Conservation (phyloP, 2,329 filamentous ascomycete genomes). For the Volutella citrinella region DNA sequence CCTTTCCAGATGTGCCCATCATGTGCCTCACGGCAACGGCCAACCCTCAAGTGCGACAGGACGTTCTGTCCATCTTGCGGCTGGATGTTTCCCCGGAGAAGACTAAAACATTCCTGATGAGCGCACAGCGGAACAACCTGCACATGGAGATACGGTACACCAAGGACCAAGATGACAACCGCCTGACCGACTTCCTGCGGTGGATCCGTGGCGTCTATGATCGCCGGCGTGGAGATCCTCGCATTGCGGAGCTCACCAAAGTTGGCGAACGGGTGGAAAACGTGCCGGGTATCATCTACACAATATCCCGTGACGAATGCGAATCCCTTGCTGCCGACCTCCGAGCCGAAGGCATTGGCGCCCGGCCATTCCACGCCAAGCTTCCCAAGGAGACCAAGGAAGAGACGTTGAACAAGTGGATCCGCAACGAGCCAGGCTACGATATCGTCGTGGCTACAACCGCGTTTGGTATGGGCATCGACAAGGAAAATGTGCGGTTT, state of each 20-base stretch:
- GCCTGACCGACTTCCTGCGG: slow-evolving; percentile 68
- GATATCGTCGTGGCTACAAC: slow-evolving; percentile 94
- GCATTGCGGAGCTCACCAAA: slow-evolving; percentile 56
- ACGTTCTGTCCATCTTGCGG: slow-evolving; percentile 74
- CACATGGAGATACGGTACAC: slow-evolving; percentile 90
- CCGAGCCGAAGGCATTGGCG: slow-evolving; percentile 66
- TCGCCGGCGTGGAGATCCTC: slow-evolving; percentile 59
- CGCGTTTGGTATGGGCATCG: slow-evolving; percentile 96
- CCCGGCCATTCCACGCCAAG: slow-evolving; percentile 70
- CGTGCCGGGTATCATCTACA: slow-evolving; percentile 78
- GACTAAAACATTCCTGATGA: slow-evolving; percentile 78
- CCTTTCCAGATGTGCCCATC: slow-evolving; percentile 81
- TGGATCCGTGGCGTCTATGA: slow-evolving; percentile 76
- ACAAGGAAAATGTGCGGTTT: slow-evolving; percentile 92
- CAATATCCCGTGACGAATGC: slow-evolving; percentile 70
- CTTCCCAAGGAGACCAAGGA: slow-evolving; percentile 67
- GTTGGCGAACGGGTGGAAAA: slow-evolving; percentile 56
- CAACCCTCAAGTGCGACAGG: slow-evolving; percentile 73
- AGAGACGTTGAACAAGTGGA: slow-evolving; percentile 68
- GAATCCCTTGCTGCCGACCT: slow-evolving; percentile 67
- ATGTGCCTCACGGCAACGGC: slow-evolving; percentile 93
- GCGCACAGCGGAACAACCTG: slow-evolving; percentile 78
- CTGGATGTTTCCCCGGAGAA: slow-evolving; percentile 56
- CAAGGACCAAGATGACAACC: slow-evolving; percentile 68
- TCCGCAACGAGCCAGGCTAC: slow-evolving; percentile 70